Percentiles rank a stretch among this genome's conserved stretches.
These are phyloP conservation scores for Cryptococcus sp. DNA, from an alignment of 1,284 basidiomycete species.

Conservation along the genomic window DNA sequence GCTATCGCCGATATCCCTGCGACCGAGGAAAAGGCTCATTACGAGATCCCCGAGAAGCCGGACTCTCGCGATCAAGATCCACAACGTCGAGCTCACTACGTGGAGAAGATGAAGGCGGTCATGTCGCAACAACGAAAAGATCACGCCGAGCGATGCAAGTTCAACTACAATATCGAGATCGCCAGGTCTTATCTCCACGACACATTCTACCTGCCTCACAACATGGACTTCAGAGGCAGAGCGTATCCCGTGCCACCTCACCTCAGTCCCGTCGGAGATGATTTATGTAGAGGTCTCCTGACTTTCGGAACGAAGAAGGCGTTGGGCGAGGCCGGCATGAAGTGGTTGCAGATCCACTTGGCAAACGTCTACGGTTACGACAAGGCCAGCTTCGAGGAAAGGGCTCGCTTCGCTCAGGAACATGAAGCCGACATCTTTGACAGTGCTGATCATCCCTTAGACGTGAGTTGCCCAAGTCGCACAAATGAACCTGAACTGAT, in stretches of 20 bases:
- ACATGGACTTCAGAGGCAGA: slow-evolving; percentile 96
- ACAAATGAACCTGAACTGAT: neutral
- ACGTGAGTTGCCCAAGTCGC: slow-evolving; percentile 55
- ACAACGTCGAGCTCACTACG: slow-evolving; percentile 64
- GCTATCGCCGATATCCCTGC: slow-evolving; percentile 77
- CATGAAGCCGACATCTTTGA: slow-evolving; percentile 79
- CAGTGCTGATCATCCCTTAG: slow-evolving; percentile 79
- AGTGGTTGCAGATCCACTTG: slow-evolving; percentile 89
- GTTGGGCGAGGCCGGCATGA: slow-evolving; percentile 74
- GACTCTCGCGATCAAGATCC: slow-evolving; percentile 68
- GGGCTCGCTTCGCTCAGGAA: slow-evolving; percentile 75
- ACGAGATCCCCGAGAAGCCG: slow-evolving; percentile 62
- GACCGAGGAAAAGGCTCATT: slow-evolving; percentile 47
- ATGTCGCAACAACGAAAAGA: slow-evolving; percentile 70
- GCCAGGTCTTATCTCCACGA: slow-evolving; percentile 70
- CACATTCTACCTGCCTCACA: slow-evolving; percentile 91
- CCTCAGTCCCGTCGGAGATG: slow-evolving; percentile 94
- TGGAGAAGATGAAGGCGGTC: slow-evolving; percentile 64
- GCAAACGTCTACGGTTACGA: slow-evolving; percentile 93
- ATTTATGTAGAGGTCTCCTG: slow-evolving; percentile 86
- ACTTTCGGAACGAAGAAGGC: slow-evolving; percentile 80
- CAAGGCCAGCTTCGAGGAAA: slow-evolving; percentile 91
- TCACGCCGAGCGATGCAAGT: slow-evolving; percentile 87
- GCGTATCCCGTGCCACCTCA: slow-evolving; percentile 97
- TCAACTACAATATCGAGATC: slow-evolving; percentile 98